Base-by-base conservation (phyloP, 176 grass and related monocot genomes). In the Alopecurus myosuroides region DNA sequence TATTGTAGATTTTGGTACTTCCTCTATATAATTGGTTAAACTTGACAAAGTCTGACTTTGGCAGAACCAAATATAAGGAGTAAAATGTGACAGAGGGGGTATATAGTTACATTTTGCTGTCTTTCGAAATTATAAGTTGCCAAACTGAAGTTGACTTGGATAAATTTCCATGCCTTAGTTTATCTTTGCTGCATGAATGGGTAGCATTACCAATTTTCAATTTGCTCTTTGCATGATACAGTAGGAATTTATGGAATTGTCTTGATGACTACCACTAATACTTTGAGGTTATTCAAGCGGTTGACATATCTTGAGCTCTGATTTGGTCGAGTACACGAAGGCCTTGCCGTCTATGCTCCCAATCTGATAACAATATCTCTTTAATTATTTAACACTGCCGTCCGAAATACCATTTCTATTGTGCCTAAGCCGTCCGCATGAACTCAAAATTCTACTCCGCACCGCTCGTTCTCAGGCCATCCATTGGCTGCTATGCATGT, bases 221-320 rank as follows among this genome's bases (percentile, higher is more conserved):
- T n/a, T 78, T 14, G 14, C 22, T 10, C 6, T 12, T 18, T 57
- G 5, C 13, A n/a, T 31, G 8, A 19, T 10, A 19, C 8, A 29
- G n/a, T n/a, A n/a, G n/a, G 25, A 63, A 63, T 23, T 31, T 83
- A 1, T 11, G 5, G 45, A 20, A 56, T 20, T 46, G 45, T 76
- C 65, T 28, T 61, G 28, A 85, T 77, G 61, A 49, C 49, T n/a
- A 49, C 17, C n/a, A 42, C 60, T 70, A 34, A 10, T 81, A 49
- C 31, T 40, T 49, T 39, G 70, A 33, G 23, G 5, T 41, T 72
- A 44, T 64, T 37, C 37, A 72, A 34, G 62, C 22, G 61, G 72
- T 86, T 90, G 88, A 86, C 78, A 77, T 71, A 86, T 86, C 88
- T 86, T 14, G 2, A 52, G 33, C 33, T 52, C 70, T 42, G 78